A percentile compares a stretch with the other conserved stretches of the same genome.
Evolutionary conservation across 208 protist genomes (phyloP).

Genomic region (Trypanosomatidae sp.): DNA sequence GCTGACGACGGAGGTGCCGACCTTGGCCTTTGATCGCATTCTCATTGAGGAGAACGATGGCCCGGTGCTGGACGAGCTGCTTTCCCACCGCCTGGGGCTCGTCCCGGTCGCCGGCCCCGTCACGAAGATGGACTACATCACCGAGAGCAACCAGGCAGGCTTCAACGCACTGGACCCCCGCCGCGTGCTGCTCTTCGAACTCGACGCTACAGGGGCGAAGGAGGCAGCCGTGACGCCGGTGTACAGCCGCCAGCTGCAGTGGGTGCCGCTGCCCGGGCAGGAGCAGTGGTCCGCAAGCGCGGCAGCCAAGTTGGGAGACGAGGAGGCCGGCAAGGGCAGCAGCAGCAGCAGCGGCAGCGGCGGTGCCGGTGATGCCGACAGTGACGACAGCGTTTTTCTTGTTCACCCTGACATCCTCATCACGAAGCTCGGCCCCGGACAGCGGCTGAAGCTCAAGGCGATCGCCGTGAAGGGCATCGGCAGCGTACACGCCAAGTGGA

Average conservation of each 20-base stretch:
- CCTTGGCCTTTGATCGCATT: conserved; percentile 98
- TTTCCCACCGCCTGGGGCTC: conserved; percentile 97
- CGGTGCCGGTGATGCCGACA: no score
- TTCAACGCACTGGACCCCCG: conserved; percentile 73
- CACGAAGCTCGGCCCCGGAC: conserved; percentile 96
- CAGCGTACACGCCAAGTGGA: conserved; percentile 98
- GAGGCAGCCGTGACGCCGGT: conserved; percentile 78
- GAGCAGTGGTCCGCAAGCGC: no score
- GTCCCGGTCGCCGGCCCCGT: conserved; percentile 97
- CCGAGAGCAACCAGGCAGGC: conserved; percentile 38
- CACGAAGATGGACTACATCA: conserved; percentile 87
- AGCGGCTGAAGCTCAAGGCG: conserved; percentile 93
- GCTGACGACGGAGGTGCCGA: conserved; percentile 97
- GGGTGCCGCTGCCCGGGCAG: conserved; percentile 92
- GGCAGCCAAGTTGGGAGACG: neutral
- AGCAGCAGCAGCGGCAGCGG: no score
- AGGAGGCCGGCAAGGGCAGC: no score
- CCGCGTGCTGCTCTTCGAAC: conserved; percentile 82
- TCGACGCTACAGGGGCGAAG: conserved; percentile 63
- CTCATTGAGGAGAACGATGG: conserved; percentile 98
- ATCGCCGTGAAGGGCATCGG: conserved; percentile 97
- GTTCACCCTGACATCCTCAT: conserved; percentile 98
- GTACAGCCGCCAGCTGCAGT: conserved; percentile 91
- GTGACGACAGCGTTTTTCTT: conserved; percentile 90
- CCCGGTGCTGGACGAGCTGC: conserved; percentile 97